Evolutionary conservation across 768 basidiomycete species (phyloP).

Genomic region (Suillus discolor): DNA sequence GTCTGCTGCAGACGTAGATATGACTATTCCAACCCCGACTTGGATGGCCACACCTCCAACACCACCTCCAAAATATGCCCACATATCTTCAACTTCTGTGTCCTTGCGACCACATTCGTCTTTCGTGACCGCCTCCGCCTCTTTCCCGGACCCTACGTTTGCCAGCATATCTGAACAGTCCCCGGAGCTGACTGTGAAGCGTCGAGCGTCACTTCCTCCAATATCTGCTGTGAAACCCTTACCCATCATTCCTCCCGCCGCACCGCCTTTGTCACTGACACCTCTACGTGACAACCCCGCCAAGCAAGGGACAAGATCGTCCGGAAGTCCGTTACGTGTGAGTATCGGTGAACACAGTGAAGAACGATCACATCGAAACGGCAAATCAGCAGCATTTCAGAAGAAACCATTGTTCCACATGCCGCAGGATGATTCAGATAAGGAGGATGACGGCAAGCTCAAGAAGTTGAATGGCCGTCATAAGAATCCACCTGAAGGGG

Average conservation of each 20-base stretch:
- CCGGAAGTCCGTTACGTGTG: slow-evolving; percentile 2
- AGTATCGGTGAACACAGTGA: background rate
- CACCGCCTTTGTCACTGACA: slow-evolving; percentile 6
- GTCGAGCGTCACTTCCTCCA: slow-evolving; percentile 45
- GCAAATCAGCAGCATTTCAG: background rate
- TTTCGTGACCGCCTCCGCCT: slow-evolving; percentile 47
- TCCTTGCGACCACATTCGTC: slow-evolving; percentile 43
- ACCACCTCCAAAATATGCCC: slow-evolving; percentile 47
- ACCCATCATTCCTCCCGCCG: slow-evolving; percentile 10
- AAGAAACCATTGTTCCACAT: slow-evolving; percentile 20
- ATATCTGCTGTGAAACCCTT: slow-evolving; percentile 26
- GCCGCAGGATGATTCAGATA: slow-evolving; percentile 19
- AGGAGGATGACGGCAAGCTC: slow-evolving; percentile 18
- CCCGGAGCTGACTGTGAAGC: slow-evolving; percentile 26
- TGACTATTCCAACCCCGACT: slow-evolving; percentile 41
- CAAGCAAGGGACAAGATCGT: background rate
- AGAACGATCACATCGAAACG: background rate
- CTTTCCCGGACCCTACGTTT: slow-evolving; percentile 26
- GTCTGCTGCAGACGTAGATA: slow-evolving; percentile 14
- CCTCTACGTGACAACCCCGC: background rate
- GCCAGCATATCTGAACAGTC: slow-evolving; percentile 17
- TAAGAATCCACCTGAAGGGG: background rate
- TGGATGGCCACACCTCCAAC: slow-evolving; percentile 65
- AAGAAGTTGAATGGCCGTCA: background rate
- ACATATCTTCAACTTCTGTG: slow-evolving; percentile 32